Evolutionary conservation across 768 basidiomycete species (phyloP).

Genomic region (Zangia roseola): DNA sequence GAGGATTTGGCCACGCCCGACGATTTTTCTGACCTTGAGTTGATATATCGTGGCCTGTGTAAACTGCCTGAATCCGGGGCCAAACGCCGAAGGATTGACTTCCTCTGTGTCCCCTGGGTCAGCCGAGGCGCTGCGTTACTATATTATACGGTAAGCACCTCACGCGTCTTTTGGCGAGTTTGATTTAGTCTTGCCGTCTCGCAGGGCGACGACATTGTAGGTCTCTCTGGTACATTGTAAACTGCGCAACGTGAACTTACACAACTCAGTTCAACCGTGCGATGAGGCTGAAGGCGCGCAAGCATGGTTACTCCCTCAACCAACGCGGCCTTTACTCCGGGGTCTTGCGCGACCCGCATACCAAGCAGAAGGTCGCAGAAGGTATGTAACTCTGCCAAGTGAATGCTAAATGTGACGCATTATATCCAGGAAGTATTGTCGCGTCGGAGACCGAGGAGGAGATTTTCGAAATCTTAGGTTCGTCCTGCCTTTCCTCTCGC

Average conservation of each 20-base stretch:
- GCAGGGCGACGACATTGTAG: constrained; percentile 86
- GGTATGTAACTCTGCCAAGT: constrained; percentile 38
- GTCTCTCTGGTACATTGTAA: constrained; percentile 23
- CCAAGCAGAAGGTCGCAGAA: constrained; percentile 57
- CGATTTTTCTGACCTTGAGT: constrained; percentile 65
- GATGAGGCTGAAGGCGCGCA: constrained; percentile 80
- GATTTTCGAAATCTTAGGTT: constrained; percentile 73
- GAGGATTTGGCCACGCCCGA: constrained; percentile 78
- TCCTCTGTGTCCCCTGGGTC: constrained; percentile 77
- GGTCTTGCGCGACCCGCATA: constrained; percentile 67
- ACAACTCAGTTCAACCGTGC: constrained; percentile 79
- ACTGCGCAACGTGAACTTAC: background rate
- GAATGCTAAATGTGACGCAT: background rate
- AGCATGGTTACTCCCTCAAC: constrained; percentile 81
- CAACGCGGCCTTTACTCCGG: constrained; percentile 78
- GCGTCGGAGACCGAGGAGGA: constrained; percentile 86
- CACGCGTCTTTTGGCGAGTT: background rate
- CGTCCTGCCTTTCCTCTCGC: constrained; percentile 16
- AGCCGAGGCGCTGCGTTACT: constrained; percentile 80
- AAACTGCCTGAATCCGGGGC: constrained; percentile 46
- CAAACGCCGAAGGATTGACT: constrained; percentile 75
- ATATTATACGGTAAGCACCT: constrained; percentile 80
- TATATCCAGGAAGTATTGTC: constrained; percentile 54
- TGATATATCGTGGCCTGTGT: constrained; percentile 82
- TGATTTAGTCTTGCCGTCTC: background rate